Base-by-base conservation (phyloP, 106 monocot species). In the Iris macrosiphon region DNA sequence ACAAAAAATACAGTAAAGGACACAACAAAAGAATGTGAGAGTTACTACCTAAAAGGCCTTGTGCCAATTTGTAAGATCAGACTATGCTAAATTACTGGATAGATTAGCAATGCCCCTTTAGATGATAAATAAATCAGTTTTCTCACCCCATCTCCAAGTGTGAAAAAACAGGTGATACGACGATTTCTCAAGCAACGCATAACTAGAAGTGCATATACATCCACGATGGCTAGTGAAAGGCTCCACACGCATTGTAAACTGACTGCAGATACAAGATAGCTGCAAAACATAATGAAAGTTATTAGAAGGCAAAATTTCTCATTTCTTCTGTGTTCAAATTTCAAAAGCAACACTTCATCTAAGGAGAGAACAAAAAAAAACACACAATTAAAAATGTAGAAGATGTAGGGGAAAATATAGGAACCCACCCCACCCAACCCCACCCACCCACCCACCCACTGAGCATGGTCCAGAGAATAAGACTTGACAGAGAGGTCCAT, bases 91-190 rank as follows among this genome's bases (percentile, higher is more conserved):
- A 31, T 32, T 6, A 7, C 22, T 38, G 13, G 3, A 34, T 14
- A 19, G 55, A n/a, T n/a, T n/a, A n/a, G n/a, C n/a, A n/a, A n/a
- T n/a, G n/a, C n/a, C n/a, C n/a, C n/a, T n/a, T n/a, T n/a, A n/a
- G n/a, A n/a, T n/a, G n/a, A n/a, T n/a, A n/a, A n/a, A n/a, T n/a
- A n/a, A n/a, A n/a, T n/a, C 29, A 52, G 2, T 57, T 3, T n/a
- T n/a, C 69, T 88, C 68, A 95, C 95, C 89, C 89, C 89, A 75
- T 95, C 95, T 63, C 95, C 95, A 54, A 89, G 65, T n/a, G 85
- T 53, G 60, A 95, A 95, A 41, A 85, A 41, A 60, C 64, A 72
- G 38, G 79, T 72, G 50, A 80, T 60, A 19, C 61, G 64, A 28
- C 69, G 52, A 79, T 95, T 95, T 39, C 77, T 54, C 68, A 95